A percentile compares a stretch with the other conserved stretches of the same genome.
phyloP scores from a whole-genome alignment of 495 filamentous ascomycete genomes.

The Aspergillus bertholletiae region DNA sequence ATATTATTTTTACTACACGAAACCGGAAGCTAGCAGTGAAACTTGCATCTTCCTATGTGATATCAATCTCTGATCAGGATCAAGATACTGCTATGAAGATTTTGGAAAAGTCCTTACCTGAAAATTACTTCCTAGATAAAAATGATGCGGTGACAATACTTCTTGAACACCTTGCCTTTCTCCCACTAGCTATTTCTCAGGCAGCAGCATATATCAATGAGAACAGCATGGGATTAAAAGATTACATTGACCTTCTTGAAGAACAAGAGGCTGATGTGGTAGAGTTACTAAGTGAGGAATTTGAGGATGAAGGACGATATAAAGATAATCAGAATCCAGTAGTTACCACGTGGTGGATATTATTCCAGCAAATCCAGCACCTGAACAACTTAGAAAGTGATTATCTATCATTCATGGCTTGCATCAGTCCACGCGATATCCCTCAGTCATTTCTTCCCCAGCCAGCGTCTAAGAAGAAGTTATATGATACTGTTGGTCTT shows the following conservation, averaged over 20 bases:
- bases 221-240: constrained; percentile 26
- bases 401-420: constrained; percentile 41
- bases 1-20: constrained; percentile 37
- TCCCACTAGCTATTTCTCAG: constrained; percentile 44
- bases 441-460: constrained; percentile 29
- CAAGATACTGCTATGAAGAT: constrained; percentile 15
- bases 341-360: constrained; percentile 51
- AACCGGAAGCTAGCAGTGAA: constrained; percentile 22
- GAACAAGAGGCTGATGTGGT: constrained; percentile 30
- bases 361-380: constrained; percentile 42
- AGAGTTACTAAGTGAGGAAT: constrained; percentile 46
- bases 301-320: constrained; percentile 43
- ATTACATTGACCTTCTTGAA: constrained; percentile 41
- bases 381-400: constrained; percentile 23
- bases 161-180: constrained; percentile 24
- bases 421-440: too few relatives aligned
- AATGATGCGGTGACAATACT: constrained; percentile 9
- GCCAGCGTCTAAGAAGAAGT: constrained; percentile 5
- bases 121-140: constrained; percentile 20
- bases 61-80: constrained; percentile 26
- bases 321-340: constrained; percentile 43
- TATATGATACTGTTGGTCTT: constrained; percentile 25
- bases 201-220: constrained; percentile 46
- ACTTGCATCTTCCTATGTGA: constrained; percentile 16
- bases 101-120: constrained; percentile 22